A percentile compares a stretch with the other conserved stretches of the same genome.
Evolutionary conservation across 306 rosid species (phyloP).

Genomic region (Medicago arabica): DNA sequence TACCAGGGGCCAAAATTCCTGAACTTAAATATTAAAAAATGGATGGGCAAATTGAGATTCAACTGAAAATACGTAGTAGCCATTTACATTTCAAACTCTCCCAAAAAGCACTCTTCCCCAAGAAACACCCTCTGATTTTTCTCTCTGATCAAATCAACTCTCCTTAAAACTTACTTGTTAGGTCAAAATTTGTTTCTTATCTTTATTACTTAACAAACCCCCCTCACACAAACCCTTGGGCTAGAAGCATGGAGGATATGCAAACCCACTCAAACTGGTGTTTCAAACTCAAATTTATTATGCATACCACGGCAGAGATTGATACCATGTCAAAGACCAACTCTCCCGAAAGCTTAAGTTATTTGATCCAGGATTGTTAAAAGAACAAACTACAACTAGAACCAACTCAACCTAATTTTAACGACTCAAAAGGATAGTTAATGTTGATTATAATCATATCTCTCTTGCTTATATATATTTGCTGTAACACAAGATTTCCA

Average conservation of each 20-base stretch:
- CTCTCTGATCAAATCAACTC: neutral
- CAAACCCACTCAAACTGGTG: slow-evolving; percentile 3
- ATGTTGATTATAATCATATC: neutral
- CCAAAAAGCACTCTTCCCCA: slow-evolving; percentile 3
- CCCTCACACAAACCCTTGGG: slow-evolving; percentile 2
- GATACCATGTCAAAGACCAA: slow-evolving; percentile 8
- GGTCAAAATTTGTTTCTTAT: neutral
- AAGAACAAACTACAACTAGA: slow-evolving; percentile 18
- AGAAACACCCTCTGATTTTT: neutral
- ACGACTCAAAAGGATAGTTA: slow-evolving; percentile 2
- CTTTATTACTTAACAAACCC: neutral
- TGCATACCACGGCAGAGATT: neutral
- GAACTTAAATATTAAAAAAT: neutral
- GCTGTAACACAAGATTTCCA: neutral
- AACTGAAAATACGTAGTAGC: slow-evolving; percentile 1
- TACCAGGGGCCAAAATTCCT: neutral
- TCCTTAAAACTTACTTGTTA: neutral
- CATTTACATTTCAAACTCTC: slow-evolving; percentile 26
- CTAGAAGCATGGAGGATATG: neutral
- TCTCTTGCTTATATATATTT: neutral
- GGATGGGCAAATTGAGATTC: neutral
- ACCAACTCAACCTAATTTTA: slow-evolving; percentile 24
- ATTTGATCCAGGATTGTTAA: slow-evolving; percentile 7
- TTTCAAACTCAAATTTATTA: neutral
- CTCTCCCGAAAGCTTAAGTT: slow-evolving; percentile 10